phyloP scores from a whole-genome alignment of 176 grass and related monocot genomes.

The Coix lacrymajobi region DNA sequence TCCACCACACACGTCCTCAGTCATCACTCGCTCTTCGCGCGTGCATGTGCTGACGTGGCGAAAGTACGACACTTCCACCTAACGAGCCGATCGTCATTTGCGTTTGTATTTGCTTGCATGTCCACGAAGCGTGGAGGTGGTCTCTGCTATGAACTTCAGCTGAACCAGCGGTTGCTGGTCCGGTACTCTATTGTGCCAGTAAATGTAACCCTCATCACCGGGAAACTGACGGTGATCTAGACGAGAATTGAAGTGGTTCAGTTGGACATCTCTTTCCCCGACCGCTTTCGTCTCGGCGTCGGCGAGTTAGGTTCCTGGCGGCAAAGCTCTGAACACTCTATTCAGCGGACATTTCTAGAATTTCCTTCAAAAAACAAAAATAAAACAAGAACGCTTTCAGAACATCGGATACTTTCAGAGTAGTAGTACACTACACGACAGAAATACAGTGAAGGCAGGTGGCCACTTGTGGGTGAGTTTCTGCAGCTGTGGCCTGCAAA shows the following conservation, averaged over 20 bases:
- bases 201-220: not conserved
- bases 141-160: too few species aligned
- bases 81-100: too few species aligned
- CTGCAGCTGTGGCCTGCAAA: not conserved
- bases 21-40: not conserved
- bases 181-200: not conserved
- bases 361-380: not conserved
- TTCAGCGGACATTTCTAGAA: not conserved
- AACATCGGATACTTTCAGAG: not conserved
- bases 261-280: slow-evolving; percentile 14
- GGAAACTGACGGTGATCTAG: not conserved
- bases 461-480: not conserved
- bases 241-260: slow-evolving; percentile 12
- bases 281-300: not conserved
- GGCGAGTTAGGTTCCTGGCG: not conserved
- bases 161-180: not conserved
- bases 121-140: too few species aligned
- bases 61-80: too few species aligned
- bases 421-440: not conserved
- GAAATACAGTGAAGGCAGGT: not conserved
- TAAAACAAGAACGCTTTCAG: too few species aligned
- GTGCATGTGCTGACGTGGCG: not conserved
- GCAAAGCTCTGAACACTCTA: not conserved
- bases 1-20: not conserved
- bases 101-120: too few species aligned